Percentiles rank a stretch among this genome's conserved stretches.
phyloP scores from a whole-genome alignment of 148 eudicot species.

The Spergularia marina region DNA sequence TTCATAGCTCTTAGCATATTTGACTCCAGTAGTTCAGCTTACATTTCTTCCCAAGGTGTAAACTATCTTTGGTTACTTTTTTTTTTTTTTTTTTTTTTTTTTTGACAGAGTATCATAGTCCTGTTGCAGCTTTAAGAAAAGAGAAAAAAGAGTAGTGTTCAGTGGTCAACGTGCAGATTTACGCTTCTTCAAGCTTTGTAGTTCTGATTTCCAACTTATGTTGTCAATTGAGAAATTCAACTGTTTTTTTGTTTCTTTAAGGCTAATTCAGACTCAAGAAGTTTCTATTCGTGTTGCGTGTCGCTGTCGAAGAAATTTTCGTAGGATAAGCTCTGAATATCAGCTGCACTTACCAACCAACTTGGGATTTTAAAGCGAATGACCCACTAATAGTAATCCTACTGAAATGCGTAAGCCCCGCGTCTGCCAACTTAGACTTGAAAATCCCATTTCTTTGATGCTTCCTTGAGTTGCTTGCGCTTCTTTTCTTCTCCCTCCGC shows the following conservation, averaged over 20 bases:
- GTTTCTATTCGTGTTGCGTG: background rate
- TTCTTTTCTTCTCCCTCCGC: slow-evolving; percentile 1
- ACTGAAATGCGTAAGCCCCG: background rate
- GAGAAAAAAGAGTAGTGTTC: background rate
- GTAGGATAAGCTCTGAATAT: background rate
- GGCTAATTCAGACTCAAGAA: background rate
- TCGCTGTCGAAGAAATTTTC: background rate
- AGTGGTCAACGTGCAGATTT: background rate
- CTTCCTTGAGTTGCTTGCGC: slow-evolving; percentile 25
- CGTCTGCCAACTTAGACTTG: slow-evolving; percentile 25
- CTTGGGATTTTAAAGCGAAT: background rate
- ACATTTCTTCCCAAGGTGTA: background rate
- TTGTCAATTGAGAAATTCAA: background rate
- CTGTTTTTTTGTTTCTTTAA: background rate
- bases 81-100: background rate
- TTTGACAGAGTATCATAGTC: background rate
- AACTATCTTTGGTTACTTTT: background rate
- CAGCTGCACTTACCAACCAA: slow-evolving; percentile 2
- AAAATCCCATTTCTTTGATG: slow-evolving; percentile 24
- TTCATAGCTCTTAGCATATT: background rate
- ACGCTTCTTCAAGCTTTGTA: background rate
- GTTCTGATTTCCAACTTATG: background rate
- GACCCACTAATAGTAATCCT: background rate
- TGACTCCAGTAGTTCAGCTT: background rate
- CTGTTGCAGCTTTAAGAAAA: background rate